phyloP scores from a whole-genome alignment of 2,329 filamentous ascomycete genomes.

The Cladophialophora immunda region DNA sequence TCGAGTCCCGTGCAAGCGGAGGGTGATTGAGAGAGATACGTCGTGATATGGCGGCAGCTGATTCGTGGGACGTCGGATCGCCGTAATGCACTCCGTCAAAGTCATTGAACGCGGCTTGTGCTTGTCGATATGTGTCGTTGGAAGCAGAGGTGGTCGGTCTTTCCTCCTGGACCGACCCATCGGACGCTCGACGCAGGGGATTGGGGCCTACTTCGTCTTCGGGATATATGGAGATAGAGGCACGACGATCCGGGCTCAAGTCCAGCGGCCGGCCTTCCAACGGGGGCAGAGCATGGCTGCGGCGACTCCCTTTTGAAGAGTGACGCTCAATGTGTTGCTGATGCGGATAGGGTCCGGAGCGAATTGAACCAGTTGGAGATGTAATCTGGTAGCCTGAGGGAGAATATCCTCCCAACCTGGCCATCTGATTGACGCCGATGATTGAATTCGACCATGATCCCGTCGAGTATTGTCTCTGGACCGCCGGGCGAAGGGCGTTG shows the following conservation, averaged over 20 bases:
- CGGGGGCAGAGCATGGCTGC: conserved; percentile 50
- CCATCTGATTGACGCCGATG: conserved; percentile 46
- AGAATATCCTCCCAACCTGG: conserved; percentile 53
- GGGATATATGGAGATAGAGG: conserved; percentile 37
- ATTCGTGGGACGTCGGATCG: conserved; percentile 38
- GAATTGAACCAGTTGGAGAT: conserved; percentile 54
- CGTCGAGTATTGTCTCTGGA: conserved; percentile 45
- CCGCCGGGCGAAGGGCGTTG: conserved; percentile 23
- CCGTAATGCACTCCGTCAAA: conserved; percentile 61
- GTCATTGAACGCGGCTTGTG: conserved; percentile 53
- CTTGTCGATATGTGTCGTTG: conserved; percentile 56
- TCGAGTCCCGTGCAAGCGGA: conserved; percentile 50
- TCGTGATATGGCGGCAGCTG: conserved; percentile 40
- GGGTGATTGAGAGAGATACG: conserved; percentile 51
- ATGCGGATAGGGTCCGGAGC: conserved; percentile 46
- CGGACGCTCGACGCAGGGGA: conserved; percentile 19
- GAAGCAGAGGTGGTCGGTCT: conserved; percentile 53
- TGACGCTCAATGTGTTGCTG: conserved; percentile 47
- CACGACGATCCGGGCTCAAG: conserved; percentile 28
- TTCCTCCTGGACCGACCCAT: conserved; percentile 31
- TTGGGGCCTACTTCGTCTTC: conserved; percentile 17
- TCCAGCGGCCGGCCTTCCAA: conserved; percentile 46
- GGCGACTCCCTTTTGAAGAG: conserved; percentile 48
- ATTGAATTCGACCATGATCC: conserved; percentile 55
- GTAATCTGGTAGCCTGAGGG: conserved; percentile 47